A percentile compares a stretch with the other conserved stretches of the same genome.
Conservation (phyloP, 306 rosid genomes). For the peach (Prunus persica) region DNA sequence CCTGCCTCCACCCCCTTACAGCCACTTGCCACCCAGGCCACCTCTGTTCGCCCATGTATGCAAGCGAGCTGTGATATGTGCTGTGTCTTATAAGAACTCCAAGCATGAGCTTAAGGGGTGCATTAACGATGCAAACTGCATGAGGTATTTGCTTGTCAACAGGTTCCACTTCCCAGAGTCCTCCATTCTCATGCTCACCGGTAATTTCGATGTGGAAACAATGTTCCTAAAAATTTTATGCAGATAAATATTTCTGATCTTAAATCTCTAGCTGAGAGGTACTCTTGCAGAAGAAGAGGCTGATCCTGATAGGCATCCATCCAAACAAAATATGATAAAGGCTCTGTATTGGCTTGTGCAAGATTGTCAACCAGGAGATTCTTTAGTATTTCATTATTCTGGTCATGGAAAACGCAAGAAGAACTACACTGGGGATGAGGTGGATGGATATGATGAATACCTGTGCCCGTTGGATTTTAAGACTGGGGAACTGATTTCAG, state of each 20-base stretch:
- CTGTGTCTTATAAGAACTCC: slow-evolving; percentile 37
- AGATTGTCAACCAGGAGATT: slow-evolving; percentile 46
- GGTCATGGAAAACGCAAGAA: slow-evolving; percentile 48
- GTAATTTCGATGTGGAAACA: slow-evolving; percentile 5
- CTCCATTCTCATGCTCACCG: slow-evolving; percentile 46
- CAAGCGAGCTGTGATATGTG: slow-evolving; percentile 52
- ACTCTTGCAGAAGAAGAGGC: slow-evolving; percentile 41
- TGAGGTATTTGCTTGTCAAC: slow-evolving; percentile 46
- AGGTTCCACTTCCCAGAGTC: slow-evolving; percentile 42
- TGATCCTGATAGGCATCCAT: slow-evolving; percentile 34
- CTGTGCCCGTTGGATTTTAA: slow-evolving; percentile 40
- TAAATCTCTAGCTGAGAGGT: not conserved
- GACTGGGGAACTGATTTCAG: slow-evolving; percentile 41
- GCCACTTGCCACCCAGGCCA: slow-evolving; percentile 17
- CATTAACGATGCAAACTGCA: slow-evolving; percentile 48
- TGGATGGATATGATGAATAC: slow-evolving; percentile 47
- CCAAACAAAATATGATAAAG: slow-evolving; percentile 39
- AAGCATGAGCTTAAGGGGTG: slow-evolving; percentile 42
- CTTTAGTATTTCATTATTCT: slow-evolving; percentile 50
- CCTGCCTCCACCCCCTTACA: not conserved
- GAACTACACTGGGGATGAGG: slow-evolving; percentile 43
- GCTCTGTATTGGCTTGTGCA: slow-evolving; percentile 48
- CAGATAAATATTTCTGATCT: not conserved
- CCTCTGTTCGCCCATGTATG: slow-evolving; percentile 23
- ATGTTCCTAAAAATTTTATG: not conserved